Evolutionary conservation across 2,329 filamentous ascomycete species (phyloP).

Genomic region (Alternaria sp.): DNA sequence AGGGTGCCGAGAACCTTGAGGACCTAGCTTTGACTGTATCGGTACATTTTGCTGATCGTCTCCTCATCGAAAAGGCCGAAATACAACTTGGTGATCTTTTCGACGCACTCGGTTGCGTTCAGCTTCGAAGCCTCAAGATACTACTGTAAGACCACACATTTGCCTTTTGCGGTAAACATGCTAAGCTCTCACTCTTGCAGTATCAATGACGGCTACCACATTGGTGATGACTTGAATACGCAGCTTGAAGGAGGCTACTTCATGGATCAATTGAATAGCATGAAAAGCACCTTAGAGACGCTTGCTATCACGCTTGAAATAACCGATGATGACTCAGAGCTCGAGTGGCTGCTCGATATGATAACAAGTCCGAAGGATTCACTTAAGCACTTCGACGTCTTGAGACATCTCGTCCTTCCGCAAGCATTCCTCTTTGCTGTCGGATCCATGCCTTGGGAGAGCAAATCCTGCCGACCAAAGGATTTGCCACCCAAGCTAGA

Average conservation of each 20-base stretch:
- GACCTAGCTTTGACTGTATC: conserved; percentile 24
- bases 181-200: not conserved
- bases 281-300: conserved; percentile 17
- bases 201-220: conserved; percentile 27
- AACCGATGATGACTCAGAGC: conserved; percentile 17
- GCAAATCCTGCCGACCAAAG: not conserved
- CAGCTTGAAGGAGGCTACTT: conserved; percentile 24
- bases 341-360: conserved; percentile 25
- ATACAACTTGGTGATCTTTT: conserved; percentile 27
- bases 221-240: conserved; percentile 20
- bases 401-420: conserved; percentile 25
- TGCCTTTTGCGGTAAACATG: not conserved
- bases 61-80: conserved; percentile 21
- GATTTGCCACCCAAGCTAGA: conserved; percentile 26
- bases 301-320: conserved; percentile 25
- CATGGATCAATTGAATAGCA: conserved; percentile 21
- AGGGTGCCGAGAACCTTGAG: conserved; percentile 23
- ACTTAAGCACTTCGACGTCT: conserved; percentile 12
- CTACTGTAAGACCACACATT: conserved; percentile 8
- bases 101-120: conserved; percentile 27
- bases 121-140: conserved; percentile 24
- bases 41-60: conserved; percentile 28
- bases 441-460: not conserved
- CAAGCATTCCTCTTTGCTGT: conserved; percentile 25
- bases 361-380: conserved; percentile 18